Base-by-base conservation (phyloP, 2,329 filamentous ascomycete genomes). In the Trichophaea hybrida region DNA sequence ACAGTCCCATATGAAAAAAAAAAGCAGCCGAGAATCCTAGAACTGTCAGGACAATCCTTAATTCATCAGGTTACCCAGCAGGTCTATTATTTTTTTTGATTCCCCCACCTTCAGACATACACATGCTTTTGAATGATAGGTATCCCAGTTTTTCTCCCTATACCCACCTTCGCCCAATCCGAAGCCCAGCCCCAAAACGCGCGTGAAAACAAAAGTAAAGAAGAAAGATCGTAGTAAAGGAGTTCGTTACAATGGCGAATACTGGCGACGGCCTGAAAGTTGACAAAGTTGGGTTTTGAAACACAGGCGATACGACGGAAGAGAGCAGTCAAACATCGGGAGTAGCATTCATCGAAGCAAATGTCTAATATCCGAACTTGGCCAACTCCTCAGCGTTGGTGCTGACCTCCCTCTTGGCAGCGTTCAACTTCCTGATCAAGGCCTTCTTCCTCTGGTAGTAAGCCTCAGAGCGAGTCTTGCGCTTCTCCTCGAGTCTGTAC, bases 361-460 rank as follows among this genome's bases (percentile, higher is more conserved):
- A 43, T 50, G 60, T 65, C 63, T 69, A 69, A 58, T 67, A 69
- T 64, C 67, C 67, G 54, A 62, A 64, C 57, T 61, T 61, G 61
- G 65, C 67, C 65, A 69, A 61, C 61, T 68, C 58, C 64, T 68
- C 67, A 61, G 66, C 64, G 58, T 65, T 64, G 59, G 65, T 68
- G 50, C 55, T 65, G 40, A 65, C 67, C 33, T 59, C 58, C 61
- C 64, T 60, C 54, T 67, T 58, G 35, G 67, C 67, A 43, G 65
- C 61, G 70, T 84, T 80, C 71, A 96, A 79, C 80, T 94, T 88
- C 82, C 86, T 87, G 75, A 85, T 82, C 71, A 86, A 86, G 70
- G 88, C 83, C 88, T 94, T 95, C 93, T 97, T 98, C 83, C 90
- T 89, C 83, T 94, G 90, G 84, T 97, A 97, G 86, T 96, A 98